Evolutionary conservation across 768 basidiomycete genomes (phyloP).

Genomic region (Tylopilus plumbeoviolaceoides): DNA sequence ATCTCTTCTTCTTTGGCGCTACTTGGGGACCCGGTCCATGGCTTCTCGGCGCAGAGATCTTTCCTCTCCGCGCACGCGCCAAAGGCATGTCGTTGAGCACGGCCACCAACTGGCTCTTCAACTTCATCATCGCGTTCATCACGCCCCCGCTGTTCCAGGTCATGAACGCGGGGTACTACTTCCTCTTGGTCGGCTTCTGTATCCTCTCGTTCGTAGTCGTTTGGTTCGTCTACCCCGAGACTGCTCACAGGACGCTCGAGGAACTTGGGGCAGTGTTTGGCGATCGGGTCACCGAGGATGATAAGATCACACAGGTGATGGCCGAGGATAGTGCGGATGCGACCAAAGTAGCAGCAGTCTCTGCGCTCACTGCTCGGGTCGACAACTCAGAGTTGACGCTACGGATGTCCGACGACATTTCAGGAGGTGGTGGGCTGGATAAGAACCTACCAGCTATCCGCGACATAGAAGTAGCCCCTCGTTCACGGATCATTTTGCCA

Average conservation of each 20-base stretch:
- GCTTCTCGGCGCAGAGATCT: conserved; percentile 51
- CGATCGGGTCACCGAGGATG: conserved; percentile 30
- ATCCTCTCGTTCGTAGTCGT: conserved; percentile 43
- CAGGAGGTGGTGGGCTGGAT: conserved; percentile 5
- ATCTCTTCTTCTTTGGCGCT: conserved; percentile 55
- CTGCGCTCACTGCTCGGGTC: conserved; percentile 13
- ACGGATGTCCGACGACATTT: conserved; percentile 16
- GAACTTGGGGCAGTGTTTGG: conserved; percentile 49
- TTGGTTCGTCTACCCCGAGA: conserved; percentile 48
- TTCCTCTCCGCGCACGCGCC: conserved; percentile 38
- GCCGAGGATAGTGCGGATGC: conserved; percentile 13
- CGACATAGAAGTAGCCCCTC: conserved; percentile 15
- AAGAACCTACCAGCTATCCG: conserved; percentile 17
- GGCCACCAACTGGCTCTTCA: conserved; percentile 32
- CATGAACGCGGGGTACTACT: conserved; percentile 47
- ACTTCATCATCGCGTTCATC: conserved; percentile 42
- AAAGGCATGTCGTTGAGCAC: conserved; percentile 37
- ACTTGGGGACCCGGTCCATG: conserved; percentile 56
- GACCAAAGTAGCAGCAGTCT: conserved; percentile 8
- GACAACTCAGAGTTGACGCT: conserved; percentile 27
- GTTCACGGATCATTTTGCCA: conserved; percentile 1
- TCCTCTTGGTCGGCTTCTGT: conserved; percentile 46
- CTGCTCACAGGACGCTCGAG: conserved; percentile 43
- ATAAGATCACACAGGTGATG: conserved; percentile 14
- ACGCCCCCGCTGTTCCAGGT: conserved; percentile 57